Base-by-base conservation (phyloP, 805 yeast genomes). In the Clavispora santaluciae region DNA sequence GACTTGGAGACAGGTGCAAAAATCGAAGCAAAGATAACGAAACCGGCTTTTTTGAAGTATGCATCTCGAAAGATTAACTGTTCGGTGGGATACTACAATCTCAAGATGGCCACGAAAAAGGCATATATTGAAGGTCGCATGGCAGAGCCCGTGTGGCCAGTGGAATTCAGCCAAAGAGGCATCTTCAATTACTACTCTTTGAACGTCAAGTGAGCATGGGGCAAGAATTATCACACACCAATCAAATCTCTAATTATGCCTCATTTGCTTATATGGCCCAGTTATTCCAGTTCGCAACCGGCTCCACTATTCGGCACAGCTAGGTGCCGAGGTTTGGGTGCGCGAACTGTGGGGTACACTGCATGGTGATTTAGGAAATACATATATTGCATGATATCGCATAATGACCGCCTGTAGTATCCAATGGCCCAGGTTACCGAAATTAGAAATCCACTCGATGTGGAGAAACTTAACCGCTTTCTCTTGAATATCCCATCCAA, bases 1-100 rank as follows among this genome's bases (percentile, higher is more conserved):
- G 88, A 83, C 61, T 63, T 77, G 36, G 70, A 74, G 22, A 76
- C 85, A 0, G 90, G 90, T 9, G 70, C 77, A 45, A 81, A 78
- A 54, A 74, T 80, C 16, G 64, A 65, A 31, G 66, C 68, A 13
- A 71, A 69, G 43, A 56, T 66, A 18, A 63, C 64, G 38, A 69
- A 69, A 43, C 81, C 81, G 4, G 52, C 49, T 23, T 78, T 77
- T 48, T 61, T 78, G 46, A 75, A 72, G 52, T 78, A 68, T 48
- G 80, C 78, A 1, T 68, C 76, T 8, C 61, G 73, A 35, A 78
- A 78, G 49, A 70, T 78, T 45, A 76, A 73, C 51, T 75, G 80
- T 47, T 71, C 78, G n/a, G 63, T 68, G 36, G 80, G 81, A 4
- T 70, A 73, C 37, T 72, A 70, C 50, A 66, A 71, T 44, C 55